phyloP scores from a whole-genome alignment of 1,284 basidiomycete species.

The Schizophyllum commune region DNA sequence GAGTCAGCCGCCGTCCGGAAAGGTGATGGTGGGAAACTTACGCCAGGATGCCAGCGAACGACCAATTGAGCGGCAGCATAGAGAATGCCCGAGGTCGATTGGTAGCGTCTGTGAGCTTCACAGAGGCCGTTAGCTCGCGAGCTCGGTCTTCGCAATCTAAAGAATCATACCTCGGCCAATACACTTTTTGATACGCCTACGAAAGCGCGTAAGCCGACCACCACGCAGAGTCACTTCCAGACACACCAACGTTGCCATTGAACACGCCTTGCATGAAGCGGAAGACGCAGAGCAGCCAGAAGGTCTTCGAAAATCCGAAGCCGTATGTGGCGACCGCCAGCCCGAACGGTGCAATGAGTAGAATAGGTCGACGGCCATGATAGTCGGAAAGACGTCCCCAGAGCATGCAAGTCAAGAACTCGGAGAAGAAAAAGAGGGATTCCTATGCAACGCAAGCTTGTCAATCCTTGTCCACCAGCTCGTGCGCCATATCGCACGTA shows the following conservation, averaged over 20 bases:
- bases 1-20: not conserved
- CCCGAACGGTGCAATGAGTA: slow-evolving; percentile 36
- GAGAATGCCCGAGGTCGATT: slow-evolving; percentile 38
- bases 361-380: slow-evolving; percentile 34
- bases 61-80: slow-evolving; percentile 34
- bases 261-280: slow-evolving; percentile 36
- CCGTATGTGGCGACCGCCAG: slow-evolving; percentile 31
- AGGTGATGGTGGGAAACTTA: not conserved
- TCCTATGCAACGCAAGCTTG: slow-evolving; percentile 20
- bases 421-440: slow-evolving; percentile 35
- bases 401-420: slow-evolving; percentile 30
- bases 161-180: slow-evolving; percentile 26
- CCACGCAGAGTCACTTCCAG: slow-evolving; percentile 1
- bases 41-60: slow-evolving; percentile 4
- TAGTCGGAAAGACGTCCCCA: slow-evolving; percentile 38
- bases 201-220: not conserved
- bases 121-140: not conserved
- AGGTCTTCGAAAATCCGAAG: slow-evolving; percentile 36
- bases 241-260: slow-evolving; percentile 36
- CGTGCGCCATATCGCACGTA: not conserved
- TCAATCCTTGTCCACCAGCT: not conserved
- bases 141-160: not conserved
- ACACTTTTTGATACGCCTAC: slow-evolving; percentile 30
- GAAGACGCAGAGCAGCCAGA: slow-evolving; percentile 30
- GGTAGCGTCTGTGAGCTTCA: slow-evolving; percentile 29